A percentile compares a stretch with the other conserved stretches of the same genome.
phyloP scores from a whole-genome alignment of 192 early-diverging fungal species.

The Backusella liffmaniae region DNA sequence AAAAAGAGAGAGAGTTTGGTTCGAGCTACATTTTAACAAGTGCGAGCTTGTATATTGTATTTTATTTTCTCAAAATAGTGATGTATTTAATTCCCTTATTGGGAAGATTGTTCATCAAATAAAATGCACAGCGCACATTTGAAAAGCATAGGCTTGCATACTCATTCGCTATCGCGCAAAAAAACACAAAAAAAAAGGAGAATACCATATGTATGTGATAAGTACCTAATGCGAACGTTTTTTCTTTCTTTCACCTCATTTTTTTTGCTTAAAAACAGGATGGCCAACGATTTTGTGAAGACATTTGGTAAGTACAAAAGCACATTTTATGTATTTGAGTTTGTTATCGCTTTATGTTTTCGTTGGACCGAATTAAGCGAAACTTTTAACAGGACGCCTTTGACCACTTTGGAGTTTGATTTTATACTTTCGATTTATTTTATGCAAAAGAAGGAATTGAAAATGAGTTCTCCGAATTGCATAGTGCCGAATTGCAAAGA shows the following conservation, averaged over 20 bases:
- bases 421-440: too few species aligned
- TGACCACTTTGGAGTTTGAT: too few species aligned
- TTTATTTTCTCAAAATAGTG: not conserved
- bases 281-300: not conserved
- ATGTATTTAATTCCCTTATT: not conserved
- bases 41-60: not conserved
- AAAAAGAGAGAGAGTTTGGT: not conserved
- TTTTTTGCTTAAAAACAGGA: not conserved
- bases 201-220: not conserved
- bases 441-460: too few species aligned
- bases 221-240: not conserved
- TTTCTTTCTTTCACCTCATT: not conserved
- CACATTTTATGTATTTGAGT: not conserved
- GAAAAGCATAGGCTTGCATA: not conserved
- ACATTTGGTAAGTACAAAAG: not conserved
- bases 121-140: not conserved
- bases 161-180: not conserved
- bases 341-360: too few species aligned
- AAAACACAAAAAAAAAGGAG: not conserved
- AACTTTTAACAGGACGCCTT: not conserved
- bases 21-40: not conserved
- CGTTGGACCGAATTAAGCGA: too few species aligned
- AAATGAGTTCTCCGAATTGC: too few species aligned
- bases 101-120: not conserved
- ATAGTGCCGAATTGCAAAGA: too few species aligned